phyloP scores from a whole-genome alignment of 1,284 basidiomycete species.

The Albatrellus sp. region DNA sequence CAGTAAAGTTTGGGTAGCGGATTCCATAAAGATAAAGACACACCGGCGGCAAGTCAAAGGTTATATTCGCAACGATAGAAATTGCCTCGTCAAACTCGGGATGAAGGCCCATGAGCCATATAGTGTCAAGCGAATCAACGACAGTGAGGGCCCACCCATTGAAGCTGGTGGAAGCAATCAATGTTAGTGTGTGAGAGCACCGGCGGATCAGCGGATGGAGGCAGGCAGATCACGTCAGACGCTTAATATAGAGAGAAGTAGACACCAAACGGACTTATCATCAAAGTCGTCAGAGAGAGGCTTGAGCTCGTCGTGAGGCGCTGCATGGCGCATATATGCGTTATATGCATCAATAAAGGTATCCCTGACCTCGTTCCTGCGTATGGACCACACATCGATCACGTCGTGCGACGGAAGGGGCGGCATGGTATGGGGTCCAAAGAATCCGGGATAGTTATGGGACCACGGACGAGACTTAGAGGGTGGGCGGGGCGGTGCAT shows the following conservation, averaged over 20 bases:
- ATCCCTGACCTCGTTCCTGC: slow-evolving; percentile 34
- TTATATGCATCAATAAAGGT: slow-evolving; percentile 54
- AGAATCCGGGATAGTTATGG: neutral
- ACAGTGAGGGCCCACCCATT: slow-evolving; percentile 83
- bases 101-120: slow-evolving; percentile 77
- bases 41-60: slow-evolving; percentile 33
- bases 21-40: neutral
- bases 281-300: slow-evolving; percentile 34
- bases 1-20: neutral
- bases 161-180: slow-evolving; percentile 40
- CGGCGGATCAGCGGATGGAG: no score
- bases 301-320: slow-evolving; percentile 47
- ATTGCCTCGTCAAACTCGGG: slow-evolving; percentile 70
- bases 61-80: slow-evolving; percentile 50
- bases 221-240: no score
- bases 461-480: neutral
- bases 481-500: neutral
- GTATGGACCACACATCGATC: slow-evolving; percentile 5
- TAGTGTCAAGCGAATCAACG: slow-evolving; percentile 79
- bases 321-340: slow-evolving; percentile 45
- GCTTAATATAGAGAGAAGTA: no score
- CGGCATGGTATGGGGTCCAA: neutral
- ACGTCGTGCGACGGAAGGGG: neutral
- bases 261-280: slow-evolving; percentile 53
- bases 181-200: no score